A percentile compares a stretch with the other conserved stretches of the same genome.
Conservation (phyloP, 164 flowering plant species). For the Platanus orientalis region DNA sequence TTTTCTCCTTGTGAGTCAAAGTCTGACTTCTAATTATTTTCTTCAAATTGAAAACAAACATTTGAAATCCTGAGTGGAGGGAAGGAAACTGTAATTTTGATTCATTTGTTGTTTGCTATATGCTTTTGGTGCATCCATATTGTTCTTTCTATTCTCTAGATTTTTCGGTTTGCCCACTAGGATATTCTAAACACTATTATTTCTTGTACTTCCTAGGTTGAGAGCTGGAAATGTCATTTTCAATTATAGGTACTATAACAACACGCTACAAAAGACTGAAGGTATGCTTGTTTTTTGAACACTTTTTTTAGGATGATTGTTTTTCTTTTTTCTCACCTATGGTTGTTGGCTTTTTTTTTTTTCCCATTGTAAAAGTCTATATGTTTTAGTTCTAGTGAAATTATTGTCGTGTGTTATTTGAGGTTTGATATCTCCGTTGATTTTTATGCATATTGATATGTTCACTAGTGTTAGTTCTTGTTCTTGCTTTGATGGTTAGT, state of each 20-base stretch:
- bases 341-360: background rate
- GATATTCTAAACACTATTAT: background rate
- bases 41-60: background rate
- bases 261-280: slow-evolving; percentile 78
- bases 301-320: no score
- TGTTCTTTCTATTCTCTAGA: background rate
- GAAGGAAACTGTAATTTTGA: background rate
- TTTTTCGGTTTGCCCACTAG: background rate
- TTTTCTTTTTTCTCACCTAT: background rate
- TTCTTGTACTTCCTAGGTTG: slow-evolving; percentile 43
- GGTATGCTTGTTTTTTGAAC: slow-evolving; percentile 43
- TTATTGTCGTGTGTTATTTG: no score
- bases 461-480: no score
- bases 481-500: no score
- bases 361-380: background rate
- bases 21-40: background rate
- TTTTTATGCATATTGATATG: no score
- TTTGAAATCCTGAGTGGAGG: background rate
- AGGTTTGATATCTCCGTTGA: no score
- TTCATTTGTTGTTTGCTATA: background rate
- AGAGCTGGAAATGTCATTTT: slow-evolving; percentile 78
- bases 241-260: slow-evolving; percentile 73
- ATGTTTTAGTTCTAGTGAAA: no score
- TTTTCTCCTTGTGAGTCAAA: background rate
- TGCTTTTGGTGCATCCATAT: background rate